Base-by-base conservation (phyloP, 108 stramenopile genomes). In the Craspedostauros australis region DNA sequence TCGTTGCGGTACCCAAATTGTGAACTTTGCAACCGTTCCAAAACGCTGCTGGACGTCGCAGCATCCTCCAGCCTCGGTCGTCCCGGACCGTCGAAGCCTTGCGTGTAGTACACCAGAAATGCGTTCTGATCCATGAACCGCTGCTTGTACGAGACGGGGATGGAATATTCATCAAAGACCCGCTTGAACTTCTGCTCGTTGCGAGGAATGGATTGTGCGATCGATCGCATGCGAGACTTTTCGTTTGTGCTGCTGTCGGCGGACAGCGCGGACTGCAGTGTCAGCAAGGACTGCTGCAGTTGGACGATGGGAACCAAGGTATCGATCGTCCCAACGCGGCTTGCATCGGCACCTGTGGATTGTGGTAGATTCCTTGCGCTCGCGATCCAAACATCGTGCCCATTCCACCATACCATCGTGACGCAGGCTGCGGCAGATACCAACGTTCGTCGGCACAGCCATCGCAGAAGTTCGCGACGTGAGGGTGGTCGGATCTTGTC, bases 51-150 rank as follows among this genome's bases (percentile, higher is more conserved):
- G n/a, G n/a, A n/a, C n/a, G n/a, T n/a, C n/a, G n/a, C n/a, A n/a
- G n/a, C n/a, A 26, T 25, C 55, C 62, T 89, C 87, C 31, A 91
- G 82, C 7, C 21, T 50, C 0, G 77, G 67, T 34, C 89, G 58
- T 19, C 69, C 71, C 21, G 82, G 80, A 28, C 89, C 89, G 70
- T 91, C 89, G 59, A 77, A 91, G 34, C 89, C 89, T 49, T 82
- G 75, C 22, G 89, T 84, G 46, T 91, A 91, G 36, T 91, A 91
- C 0, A 91, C 85, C 41, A 91, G 59, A 64, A 91, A 91, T 2
- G 89, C 89, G 75, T 91, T 91, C 32, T 79, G 72, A 66, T 91
- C 85, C 18, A 86, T 37, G 60, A 82, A 91, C 46, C 79, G 79
- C 49, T 91, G 89, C 34, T 91, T 91, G 73, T 91, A 91, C 23